A percentile compares a stretch with the other conserved stretches of the same genome.
phyloP scores from a whole-genome alignment of 805 yeast species.

The Zygotorulaspora chibaensis region DNA sequence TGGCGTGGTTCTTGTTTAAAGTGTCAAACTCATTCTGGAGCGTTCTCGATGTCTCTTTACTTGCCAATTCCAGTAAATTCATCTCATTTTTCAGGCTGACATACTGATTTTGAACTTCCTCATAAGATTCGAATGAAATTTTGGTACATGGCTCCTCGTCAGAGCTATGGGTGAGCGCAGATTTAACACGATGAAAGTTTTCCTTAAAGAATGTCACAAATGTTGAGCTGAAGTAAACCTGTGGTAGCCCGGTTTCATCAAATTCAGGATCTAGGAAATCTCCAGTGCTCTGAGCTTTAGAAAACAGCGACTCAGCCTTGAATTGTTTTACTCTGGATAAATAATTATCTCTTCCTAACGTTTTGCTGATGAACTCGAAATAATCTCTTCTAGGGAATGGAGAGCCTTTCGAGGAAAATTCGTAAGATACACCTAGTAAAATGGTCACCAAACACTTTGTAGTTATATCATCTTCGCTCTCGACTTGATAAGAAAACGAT shows the following conservation, averaged over 20 bases:
- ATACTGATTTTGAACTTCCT: conserved; percentile 38
- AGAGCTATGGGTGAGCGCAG: conserved; percentile 73
- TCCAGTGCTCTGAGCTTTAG: conserved; percentile 48
- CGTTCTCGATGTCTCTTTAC: conserved; percentile 18
- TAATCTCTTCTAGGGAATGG: conserved; percentile 59
- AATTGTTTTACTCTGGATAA: conserved; percentile 68
- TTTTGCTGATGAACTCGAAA: conserved; percentile 56
- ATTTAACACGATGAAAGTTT: conserved; percentile 60
- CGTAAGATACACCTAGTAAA: conserved; percentile 73
- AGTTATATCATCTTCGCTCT: conserved; percentile 49
- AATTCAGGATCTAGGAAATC: conserved; percentile 47
- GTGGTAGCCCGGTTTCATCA: conserved; percentile 85
- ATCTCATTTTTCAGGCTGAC: conserved; percentile 34
- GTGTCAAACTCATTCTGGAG: conserved; percentile 17
- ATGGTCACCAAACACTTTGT: conserved; percentile 71
- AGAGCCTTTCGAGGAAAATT: conserved; percentile 59
- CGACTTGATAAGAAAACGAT: conserved; percentile 53
- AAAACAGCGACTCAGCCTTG: conserved; percentile 52
- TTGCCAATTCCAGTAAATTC: conserved; percentile 30
- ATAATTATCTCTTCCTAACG: conserved; percentile 80
- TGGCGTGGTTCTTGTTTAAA: conserved; percentile 12
- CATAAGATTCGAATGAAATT: conserved; percentile 53
- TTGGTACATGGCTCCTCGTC: conserved; percentile 61
- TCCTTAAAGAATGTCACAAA: conserved; percentile 68
- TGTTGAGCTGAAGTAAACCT: conserved; percentile 62